Conservation (phyloP, 805 yeast genomes). For the Huiozyma sinensis region DNA sequence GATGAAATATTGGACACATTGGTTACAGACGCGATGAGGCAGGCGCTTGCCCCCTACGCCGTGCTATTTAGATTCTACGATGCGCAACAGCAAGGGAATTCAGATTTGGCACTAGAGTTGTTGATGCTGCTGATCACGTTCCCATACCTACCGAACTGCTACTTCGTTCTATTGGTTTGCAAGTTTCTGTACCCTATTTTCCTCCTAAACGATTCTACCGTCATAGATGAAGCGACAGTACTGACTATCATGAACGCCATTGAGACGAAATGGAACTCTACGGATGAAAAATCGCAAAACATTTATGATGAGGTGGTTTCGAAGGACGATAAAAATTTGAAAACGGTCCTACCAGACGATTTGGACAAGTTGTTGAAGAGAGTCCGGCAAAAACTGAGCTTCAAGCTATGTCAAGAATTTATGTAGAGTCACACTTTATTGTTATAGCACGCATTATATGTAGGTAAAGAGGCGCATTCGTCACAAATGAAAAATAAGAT, state of each 20-base stretch:
- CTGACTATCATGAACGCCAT: slow-evolving; percentile 17
- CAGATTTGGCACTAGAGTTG: slow-evolving; percentile 14
- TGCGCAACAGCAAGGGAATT: slow-evolving; percentile 20
- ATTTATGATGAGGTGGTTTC: slow-evolving; percentile 10
- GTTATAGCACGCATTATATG: background rate
- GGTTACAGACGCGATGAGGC: slow-evolving; percentile 50
- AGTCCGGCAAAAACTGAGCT: slow-evolving; percentile 16
- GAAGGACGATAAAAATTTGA: background rate
- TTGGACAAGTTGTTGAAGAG: slow-evolving; percentile 9
- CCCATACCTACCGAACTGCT: slow-evolving; percentile 21
- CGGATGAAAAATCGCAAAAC: slow-evolving; percentile 12
- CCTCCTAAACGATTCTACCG: slow-evolving; percentile 11
- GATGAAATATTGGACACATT: slow-evolving; percentile 23
- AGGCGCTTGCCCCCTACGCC: slow-evolving; percentile 63
- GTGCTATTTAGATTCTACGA: slow-evolving; percentile 43
- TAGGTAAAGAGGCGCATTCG: slow-evolving; percentile 1
- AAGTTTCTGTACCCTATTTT: slow-evolving; percentile 22
- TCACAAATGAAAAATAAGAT: too few species aligned
- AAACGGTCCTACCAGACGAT: slow-evolving; percentile 9
- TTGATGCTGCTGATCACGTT: slow-evolving; percentile 19
- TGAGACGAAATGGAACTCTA: slow-evolving; percentile 15
- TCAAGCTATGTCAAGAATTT: slow-evolving; percentile 24
- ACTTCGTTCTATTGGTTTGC: slow-evolving; percentile 17
- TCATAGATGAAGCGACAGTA: slow-evolving; percentile 14
- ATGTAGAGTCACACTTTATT: slow-evolving; percentile 7